These are phyloP conservation scores for Russula brevipes DNA, from an alignment of 768 basidiomycete genomes.

Conservation along the genomic window DNA sequence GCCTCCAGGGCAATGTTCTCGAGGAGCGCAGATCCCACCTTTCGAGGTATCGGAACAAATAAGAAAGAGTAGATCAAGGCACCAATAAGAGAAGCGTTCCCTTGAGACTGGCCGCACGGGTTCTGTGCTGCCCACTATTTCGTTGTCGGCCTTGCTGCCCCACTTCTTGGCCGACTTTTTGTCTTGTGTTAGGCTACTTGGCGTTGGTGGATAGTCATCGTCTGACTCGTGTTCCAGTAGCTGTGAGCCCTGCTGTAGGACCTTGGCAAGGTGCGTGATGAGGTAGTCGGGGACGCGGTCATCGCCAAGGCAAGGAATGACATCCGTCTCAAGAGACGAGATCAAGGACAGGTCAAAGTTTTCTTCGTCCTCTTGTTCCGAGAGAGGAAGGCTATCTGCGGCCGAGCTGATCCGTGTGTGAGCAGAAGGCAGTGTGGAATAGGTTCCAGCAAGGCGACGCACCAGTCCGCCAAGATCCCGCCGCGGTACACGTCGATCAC, in stretches of 20 bases:
- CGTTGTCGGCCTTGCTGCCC: background rate
- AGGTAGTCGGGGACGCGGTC: slow-evolving; percentile 64
- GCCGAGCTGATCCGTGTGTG: slow-evolving; percentile 41
- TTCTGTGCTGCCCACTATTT: slow-evolving; percentile 43
- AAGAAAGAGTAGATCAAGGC: slow-evolving; percentile 79
- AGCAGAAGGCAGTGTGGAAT: background rate
- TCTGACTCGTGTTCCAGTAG: slow-evolving; percentile 33
- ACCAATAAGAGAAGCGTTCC: slow-evolving; percentile 91
- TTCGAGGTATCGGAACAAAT: slow-evolving; percentile 64
- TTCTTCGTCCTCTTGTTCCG: slow-evolving; percentile 71
- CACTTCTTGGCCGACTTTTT: slow-evolving; percentile 6
- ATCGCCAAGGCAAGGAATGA: slow-evolving; percentile 71
- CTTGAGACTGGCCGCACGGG: slow-evolving; percentile 53
- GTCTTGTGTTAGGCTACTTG: slow-evolving; percentile 24
- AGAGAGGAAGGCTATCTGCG: slow-evolving; percentile 52
- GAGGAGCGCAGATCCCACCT: slow-evolving; percentile 38
- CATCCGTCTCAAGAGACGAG: slow-evolving; percentile 69
- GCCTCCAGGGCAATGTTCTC: background rate
- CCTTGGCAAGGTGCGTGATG: slow-evolving; percentile 60
- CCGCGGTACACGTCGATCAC: slow-evolving; percentile 77
- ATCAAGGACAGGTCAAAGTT: slow-evolving; percentile 82
- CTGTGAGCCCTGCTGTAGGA: slow-evolving; percentile 67
- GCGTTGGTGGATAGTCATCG: slow-evolving; percentile 12
- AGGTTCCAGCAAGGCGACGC: background rate
- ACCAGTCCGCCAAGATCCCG: slow-evolving; percentile 84